Evolutionary conservation across 192 early-diverging fungal species (phyloP).

Genomic region (Powellomyces hirtus): DNA sequence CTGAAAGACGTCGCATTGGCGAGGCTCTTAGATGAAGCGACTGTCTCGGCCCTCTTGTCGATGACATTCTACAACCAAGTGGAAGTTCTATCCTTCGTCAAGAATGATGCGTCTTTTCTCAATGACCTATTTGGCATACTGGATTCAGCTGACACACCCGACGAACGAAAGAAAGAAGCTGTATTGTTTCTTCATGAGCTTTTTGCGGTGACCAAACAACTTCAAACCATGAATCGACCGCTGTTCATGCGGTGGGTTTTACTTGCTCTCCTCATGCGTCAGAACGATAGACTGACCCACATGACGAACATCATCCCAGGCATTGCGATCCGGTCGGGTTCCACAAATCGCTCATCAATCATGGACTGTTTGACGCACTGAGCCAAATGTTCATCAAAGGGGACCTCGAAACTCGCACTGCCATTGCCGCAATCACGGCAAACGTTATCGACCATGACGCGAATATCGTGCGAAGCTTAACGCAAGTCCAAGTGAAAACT

Average conservation of each 20-base stretch:
- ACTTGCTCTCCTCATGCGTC: background rate
- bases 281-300: too few species aligned
- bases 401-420: constrained; percentile 56
- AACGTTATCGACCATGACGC: constrained; percentile 80
- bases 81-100: constrained; percentile 77
- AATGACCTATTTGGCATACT: constrained; percentile 70
- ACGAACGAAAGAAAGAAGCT: constrained; percentile 68
- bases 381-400: constrained; percentile 63
- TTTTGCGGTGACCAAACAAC: constrained; percentile 68
- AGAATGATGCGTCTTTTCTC: constrained; percentile 67
- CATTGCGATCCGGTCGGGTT: constrained; percentile 12
- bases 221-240: constrained; percentile 60
- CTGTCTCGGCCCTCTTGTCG: constrained; percentile 68
- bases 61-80: constrained; percentile 81
- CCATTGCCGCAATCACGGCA: constrained; percentile 68
- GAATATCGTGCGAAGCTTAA: constrained; percentile 67
- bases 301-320: background rate
- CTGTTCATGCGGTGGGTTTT: constrained; percentile 60
- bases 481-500: constrained; percentile 56
- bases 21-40: constrained; percentile 73
- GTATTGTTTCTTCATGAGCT: constrained; percentile 80
- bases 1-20: constrained; percentile 83
- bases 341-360: constrained; percentile 65
- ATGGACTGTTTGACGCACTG: constrained; percentile 79
- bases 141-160: constrained; percentile 25